Percentiles rank a stretch among this genome's conserved stretches.
phyloP scores from a whole-genome alignment of 2,329 filamentous ascomycete genomes.

The Trichoderma guizhouense region DNA sequence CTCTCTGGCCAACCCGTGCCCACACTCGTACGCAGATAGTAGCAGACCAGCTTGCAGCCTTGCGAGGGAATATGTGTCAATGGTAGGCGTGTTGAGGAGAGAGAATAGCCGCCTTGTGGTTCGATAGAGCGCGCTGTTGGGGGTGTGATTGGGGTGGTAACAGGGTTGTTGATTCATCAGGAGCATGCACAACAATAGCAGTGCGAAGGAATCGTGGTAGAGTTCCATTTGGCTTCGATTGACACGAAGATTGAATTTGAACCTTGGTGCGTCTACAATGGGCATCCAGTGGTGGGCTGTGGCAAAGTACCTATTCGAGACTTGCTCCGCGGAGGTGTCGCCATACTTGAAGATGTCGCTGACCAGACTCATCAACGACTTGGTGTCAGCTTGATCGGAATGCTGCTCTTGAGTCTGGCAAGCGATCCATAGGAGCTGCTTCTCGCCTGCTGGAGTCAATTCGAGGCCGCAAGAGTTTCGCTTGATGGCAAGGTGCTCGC shows the following conservation, averaged over 20 bases:
- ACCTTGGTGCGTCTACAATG: neutral
- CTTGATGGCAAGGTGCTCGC: neutral
- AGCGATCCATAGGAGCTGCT: conserved; percentile 6
- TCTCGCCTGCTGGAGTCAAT: neutral
- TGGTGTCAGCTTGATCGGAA: neutral
- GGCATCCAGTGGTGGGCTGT: conserved; percentile 2
- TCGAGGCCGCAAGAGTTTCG: conserved; percentile 8
- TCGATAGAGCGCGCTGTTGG: neutral
- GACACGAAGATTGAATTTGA: neutral
- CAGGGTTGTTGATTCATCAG: neutral
- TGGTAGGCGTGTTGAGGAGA: neutral
- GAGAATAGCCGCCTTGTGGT: neutral
- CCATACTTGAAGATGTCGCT: neutral
- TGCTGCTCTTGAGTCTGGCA: neutral
- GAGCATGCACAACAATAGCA: conserved; percentile 10
- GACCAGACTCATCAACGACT: neutral
- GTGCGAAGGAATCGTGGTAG: neutral
- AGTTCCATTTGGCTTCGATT: neutral
- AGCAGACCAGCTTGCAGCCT: conserved; percentile 6
- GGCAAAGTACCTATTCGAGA: neutral
- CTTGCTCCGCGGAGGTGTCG: neutral
- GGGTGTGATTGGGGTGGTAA: conserved; percentile 4
- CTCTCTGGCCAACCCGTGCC: neutral
- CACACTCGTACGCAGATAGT: conserved; percentile 3
- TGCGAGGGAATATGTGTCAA: neutral